A percentile compares a stretch with the other conserved stretches of the same genome.
Evolutionary conservation across 2,329 filamentous ascomycete genomes (phyloP).

Genomic region (Trichothecium sympodiale): DNA sequence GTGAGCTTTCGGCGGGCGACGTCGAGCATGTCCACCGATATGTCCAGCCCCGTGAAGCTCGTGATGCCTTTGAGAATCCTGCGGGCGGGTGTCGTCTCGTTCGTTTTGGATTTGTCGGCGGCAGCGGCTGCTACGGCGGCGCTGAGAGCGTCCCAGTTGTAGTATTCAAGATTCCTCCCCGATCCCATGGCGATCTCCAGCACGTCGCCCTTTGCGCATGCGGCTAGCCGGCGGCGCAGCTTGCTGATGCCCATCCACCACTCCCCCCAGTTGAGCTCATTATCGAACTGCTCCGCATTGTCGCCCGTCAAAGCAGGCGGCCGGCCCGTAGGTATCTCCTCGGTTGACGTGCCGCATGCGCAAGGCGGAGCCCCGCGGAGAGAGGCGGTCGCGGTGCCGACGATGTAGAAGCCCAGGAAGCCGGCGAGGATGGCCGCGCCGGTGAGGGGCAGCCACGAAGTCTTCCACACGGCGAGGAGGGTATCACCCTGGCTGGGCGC

Average conservation of each 20-base stretch:
- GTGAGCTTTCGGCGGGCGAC: constrained; percentile 43
- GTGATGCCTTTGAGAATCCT: constrained; percentile 21
- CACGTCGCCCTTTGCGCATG: constrained; percentile 41
- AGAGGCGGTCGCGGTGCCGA: constrained; percentile 25
- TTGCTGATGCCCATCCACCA: constrained; percentile 42
- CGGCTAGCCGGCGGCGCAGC: constrained; percentile 37
- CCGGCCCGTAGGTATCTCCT: constrained; percentile 32
- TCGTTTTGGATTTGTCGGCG: constrained; percentile 9
- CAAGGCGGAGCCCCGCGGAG: constrained; percentile 12
- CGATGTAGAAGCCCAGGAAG: constrained; percentile 35
- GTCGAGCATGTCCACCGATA: constrained; percentile 48
- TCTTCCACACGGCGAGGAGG: constrained; percentile 23
- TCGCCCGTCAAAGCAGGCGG: constrained; percentile 33
- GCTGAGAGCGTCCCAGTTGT: constrained; percentile 39
- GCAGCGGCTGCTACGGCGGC: constrained; percentile 9
- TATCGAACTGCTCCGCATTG: constrained; percentile 45
- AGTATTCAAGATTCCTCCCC: constrained; percentile 48
- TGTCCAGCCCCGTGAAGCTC: constrained; percentile 52
- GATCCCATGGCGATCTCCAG: constrained; percentile 54
- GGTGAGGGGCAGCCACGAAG: constrained; percentile 31
- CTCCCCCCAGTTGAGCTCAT: constrained; percentile 45
- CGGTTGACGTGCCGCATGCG: constrained; percentile 11
- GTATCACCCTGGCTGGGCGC: constrained; percentile 15
- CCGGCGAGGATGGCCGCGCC: constrained; percentile 33
- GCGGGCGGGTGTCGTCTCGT: constrained; percentile 4